A percentile compares a stretch with the other conserved stretches of the same genome.
Evolutionary conservation across 1,284 basidiomycete species (phyloP).

Genomic region (Cryptococcus deneoformans): DNA sequence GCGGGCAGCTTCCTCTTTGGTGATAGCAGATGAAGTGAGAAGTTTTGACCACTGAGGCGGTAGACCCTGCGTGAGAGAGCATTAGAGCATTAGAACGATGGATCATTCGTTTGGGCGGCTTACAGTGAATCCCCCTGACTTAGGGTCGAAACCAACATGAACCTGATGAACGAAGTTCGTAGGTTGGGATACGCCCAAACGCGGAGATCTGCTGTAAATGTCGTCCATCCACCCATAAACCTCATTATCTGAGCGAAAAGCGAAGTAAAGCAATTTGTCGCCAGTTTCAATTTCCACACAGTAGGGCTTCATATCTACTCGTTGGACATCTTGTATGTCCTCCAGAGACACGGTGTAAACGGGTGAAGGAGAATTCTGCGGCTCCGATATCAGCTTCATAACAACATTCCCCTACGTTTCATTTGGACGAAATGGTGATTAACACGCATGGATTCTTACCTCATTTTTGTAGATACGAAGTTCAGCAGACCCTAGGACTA

Average conservation of each 20-base stretch:
- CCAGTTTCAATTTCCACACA: constrained; percentile 82
- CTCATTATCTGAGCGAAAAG: constrained; percentile 87
- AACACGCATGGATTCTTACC: constrained; percentile 54
- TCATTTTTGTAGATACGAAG: constrained; percentile 90
- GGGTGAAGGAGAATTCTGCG: constrained; percentile 35
- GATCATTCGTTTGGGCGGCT: constrained; percentile 25
- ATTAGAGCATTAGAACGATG: not conserved
- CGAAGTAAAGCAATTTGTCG: constrained; percentile 55
- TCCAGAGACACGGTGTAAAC: constrained; percentile 52
- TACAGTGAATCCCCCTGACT: constrained; percentile 89
- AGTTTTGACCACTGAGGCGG: constrained; percentile 97
- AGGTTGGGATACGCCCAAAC: constrained; percentile 89
- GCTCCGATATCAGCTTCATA: too few relatives aligned
- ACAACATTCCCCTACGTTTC: not conserved
- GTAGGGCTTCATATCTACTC: constrained; percentile 90
- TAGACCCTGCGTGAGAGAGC: constrained; percentile 62
- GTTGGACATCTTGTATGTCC: constrained; percentile 82
- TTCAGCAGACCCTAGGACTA: constrained; percentile 77
- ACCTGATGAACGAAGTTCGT: constrained; percentile 99
- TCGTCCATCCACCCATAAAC: constrained; percentile 97
- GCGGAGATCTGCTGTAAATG: constrained; percentile 85
- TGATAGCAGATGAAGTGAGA: constrained; percentile 94
- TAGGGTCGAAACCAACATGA: constrained; percentile 95
- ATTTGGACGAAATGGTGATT: not conserved
- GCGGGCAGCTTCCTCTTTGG: constrained; percentile 93